Conservation (phyloP, 176 grass and related monocot genomes). For the Carex scoparia region DNA sequence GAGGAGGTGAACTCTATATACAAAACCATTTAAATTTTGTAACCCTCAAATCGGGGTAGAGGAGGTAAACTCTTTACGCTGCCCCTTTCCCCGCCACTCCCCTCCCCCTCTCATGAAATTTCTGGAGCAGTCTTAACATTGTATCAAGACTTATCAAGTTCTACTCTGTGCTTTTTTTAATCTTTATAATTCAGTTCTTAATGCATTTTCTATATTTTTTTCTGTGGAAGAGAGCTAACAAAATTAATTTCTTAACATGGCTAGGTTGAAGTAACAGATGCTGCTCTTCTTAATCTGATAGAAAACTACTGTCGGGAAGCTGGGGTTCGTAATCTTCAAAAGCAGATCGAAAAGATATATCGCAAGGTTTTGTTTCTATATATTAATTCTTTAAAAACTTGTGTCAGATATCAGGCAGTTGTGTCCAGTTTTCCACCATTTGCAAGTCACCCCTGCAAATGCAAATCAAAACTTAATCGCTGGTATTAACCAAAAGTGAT, state of each 20-base stretch:
- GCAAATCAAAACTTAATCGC: neutral
- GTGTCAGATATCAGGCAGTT: neutral
- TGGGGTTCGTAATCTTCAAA: slow-evolving; percentile 97
- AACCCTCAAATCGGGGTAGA: too few relatives aligned
- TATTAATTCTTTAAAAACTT: neutral
- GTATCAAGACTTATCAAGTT: neutral
- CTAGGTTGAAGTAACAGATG: slow-evolving; percentile 94
- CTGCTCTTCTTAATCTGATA: slow-evolving; percentile 82
- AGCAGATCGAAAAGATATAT: slow-evolving; percentile 98
- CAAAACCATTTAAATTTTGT: too few relatives aligned
- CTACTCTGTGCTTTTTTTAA: slow-evolving; percentile 11
- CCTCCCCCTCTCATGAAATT: too few relatives aligned
- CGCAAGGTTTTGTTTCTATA: slow-evolving; percentile 69
- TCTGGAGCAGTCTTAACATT: neutral
- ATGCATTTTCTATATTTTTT: neutral
- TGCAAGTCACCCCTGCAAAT: neutral
- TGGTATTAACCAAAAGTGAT: neutral
- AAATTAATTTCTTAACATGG: slow-evolving; percentile 29
- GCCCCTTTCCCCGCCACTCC: too few relatives aligned
- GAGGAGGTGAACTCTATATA: too few relatives aligned
- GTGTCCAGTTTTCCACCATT: neutral
- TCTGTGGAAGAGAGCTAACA: neutral
- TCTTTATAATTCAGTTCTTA: slow-evolving; percentile 16
- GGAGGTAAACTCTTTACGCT: too few relatives aligned
- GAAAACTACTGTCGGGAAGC: slow-evolving; percentile 99